Evolutionary conservation across 306 rosid genomes (phyloP).

Genomic region (Hylodesmum podocarpum): DNA sequence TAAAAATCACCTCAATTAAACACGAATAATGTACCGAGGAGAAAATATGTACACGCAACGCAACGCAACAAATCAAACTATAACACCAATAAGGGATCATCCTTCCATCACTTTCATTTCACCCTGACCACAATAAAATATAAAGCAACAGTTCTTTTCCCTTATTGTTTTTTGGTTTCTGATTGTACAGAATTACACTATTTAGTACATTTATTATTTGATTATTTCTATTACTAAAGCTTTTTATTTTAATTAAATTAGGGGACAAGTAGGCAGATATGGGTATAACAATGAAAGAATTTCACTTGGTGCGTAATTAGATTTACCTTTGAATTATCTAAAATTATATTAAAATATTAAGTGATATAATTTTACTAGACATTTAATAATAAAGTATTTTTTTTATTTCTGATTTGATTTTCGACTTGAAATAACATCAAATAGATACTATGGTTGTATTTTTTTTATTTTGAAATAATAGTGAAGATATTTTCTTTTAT

Average conservation of each 20-base stretch:
- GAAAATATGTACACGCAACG: neutral
- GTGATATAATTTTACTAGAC: too few species aligned
- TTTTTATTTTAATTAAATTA: neutral
- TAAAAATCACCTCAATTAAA: neutral
- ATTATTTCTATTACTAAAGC: neutral
- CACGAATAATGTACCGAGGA: neutral
- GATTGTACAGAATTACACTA: neutral
- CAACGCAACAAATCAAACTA: neutral
- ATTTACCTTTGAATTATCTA: too few species aligned
- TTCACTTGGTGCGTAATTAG: too few species aligned
- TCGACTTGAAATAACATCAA: too few species aligned
- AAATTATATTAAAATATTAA: too few species aligned
- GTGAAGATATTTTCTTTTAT: neutral
- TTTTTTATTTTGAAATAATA: too few species aligned
- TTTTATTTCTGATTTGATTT: too few species aligned
- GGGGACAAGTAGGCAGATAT: neutral
- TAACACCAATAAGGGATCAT: neutral
- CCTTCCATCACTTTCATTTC: slow-evolving; percentile 3
- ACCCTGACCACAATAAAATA: neutral
- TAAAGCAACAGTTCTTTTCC: neutral
- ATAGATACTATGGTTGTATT: neutral
- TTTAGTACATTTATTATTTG: neutral
- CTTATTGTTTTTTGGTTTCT: neutral
- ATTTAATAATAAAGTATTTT: too few species aligned
- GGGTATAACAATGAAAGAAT: neutral